Evolutionary conservation across 495 filamentous ascomycete species (phyloP), one percentile per base, ranked within the genome.

Genomic region (Lichenothelia convexa): DNA sequence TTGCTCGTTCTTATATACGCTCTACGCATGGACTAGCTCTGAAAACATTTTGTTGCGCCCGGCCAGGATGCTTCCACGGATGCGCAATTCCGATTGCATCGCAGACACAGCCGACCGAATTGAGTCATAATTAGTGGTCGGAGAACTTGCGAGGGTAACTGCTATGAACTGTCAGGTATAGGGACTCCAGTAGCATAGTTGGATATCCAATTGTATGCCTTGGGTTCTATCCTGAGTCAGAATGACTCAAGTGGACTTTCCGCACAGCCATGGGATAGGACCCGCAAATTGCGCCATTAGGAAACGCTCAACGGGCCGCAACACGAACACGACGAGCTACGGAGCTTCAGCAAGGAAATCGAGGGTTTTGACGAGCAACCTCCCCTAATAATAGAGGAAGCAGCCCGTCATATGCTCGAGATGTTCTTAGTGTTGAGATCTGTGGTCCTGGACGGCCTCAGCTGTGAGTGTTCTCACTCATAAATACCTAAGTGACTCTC

Each of bases 1-100:
- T 38, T 38, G 35, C 35, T 38, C 35, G 35, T 8, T 38, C 35
- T 38, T 38, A 38, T 38, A 30, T 38, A 30, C n/a, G n/a, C 35
- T 29, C 16, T 31, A 20, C 35, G 21, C 35, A 38, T 38, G 35
- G 24, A 38, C 20, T 38, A 26, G 35, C 35, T 29, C 35, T 34
- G 22, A 38, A 26, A 23, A 38, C 35, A 26, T 38, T 38, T 5
- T 38, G 21, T 38, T 30, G 22, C 35, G 35, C 35, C 21, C 35
- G 21, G 20, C 20, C 17, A 36, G 34, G 16, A 36, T 27, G 34
- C 34, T 36, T 26, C 21, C 34, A 36, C 34, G 16, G 20, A 30
- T 38, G 18, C 9, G 35, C 35, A 38, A 38, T 31, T 26, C 35
- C 35, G 21, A 30, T 20, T 38, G 16, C 35, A 30, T 38, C 35